Evolutionary conservation across 352 stramenopile species (phyloP).

Genomic region (Phytophthora pseudosyringae): DNA sequence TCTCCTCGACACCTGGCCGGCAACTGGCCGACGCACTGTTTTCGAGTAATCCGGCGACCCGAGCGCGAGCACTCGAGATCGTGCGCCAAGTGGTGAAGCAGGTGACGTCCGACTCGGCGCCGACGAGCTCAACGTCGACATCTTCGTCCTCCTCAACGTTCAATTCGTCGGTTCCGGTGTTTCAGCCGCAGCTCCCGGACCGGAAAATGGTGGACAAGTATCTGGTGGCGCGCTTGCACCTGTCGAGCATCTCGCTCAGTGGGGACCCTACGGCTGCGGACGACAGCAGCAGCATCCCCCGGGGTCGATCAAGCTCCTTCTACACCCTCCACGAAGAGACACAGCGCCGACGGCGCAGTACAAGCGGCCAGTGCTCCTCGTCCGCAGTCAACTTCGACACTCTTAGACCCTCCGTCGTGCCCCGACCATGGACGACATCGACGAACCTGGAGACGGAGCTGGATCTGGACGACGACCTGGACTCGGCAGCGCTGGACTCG

Average conservation of each 20-base stretch:
- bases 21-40: constrained; percentile 73
- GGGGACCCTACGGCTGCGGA: neutral
- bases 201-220: constrained; percentile 59
- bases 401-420: constrained; percentile 3
- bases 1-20: constrained; percentile 44
- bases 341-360: constrained; percentile 24
- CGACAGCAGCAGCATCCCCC: constrained; percentile 4
- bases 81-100: constrained; percentile 57
- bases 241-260: constrained; percentile 36
- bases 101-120: constrained; percentile 35
- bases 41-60: constrained; percentile 54
- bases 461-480: constrained; percentile 36
- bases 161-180: constrained; percentile 25
- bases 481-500: constrained; percentile 52
- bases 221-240: constrained; percentile 49
- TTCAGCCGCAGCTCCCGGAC: constrained; percentile 38
- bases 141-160: constrained; percentile 20
- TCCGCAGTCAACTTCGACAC: constrained; percentile 8
- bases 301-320: constrained; percentile 17
- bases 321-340: constrained; percentile 20
- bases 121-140: constrained; percentile 28
- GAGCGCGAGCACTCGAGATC: constrained; percentile 58
- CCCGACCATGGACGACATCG: constrained; percentile 29
- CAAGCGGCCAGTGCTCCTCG: constrained; percentile 28
- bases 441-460: constrained; percentile 36